Conservation (phyloP, 2,329 filamentous ascomycete species). For the Fusarium pilosicola region DNA sequence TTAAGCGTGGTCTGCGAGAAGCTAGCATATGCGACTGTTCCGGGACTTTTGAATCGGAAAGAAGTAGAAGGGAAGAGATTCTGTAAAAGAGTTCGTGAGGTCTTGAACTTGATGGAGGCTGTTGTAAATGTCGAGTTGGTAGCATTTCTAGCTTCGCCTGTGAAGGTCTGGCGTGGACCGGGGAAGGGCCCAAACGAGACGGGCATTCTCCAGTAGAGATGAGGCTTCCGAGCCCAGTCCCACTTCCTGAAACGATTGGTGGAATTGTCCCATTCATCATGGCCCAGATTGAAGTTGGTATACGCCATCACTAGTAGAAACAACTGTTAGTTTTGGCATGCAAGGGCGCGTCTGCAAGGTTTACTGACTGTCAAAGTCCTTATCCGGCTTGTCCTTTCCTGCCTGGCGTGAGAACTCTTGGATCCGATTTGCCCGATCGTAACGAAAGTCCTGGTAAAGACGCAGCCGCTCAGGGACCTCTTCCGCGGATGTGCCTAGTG, state of each 20-base stretch:
- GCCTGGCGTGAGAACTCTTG: constrained; percentile 66
- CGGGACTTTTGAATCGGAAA: constrained; percentile 60
- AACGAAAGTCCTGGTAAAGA: constrained; percentile 68
- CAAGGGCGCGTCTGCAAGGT: fast-evolving
- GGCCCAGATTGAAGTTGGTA: constrained; percentile 32
- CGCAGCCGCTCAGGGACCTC: constrained; percentile 66
- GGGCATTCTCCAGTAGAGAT: constrained; percentile 37
- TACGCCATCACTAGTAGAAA: constrained; percentile 20
- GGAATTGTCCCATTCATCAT: constrained; percentile 38
- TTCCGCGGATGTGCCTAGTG: constrained; percentile 52
- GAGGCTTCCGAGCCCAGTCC: constrained; percentile 22
- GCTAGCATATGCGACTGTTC: constrained; percentile 57
- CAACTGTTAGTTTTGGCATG: neutral
- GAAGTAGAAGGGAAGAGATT: constrained; percentile 55
- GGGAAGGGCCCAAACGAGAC: constrained; percentile 40
- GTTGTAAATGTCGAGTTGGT: constrained; percentile 50
- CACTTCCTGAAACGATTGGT: constrained; percentile 20
- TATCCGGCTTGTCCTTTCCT: constrained; percentile 47
- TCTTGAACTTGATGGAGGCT: constrained; percentile 61
- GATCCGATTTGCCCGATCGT: constrained; percentile 65
- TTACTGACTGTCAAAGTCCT: constrained; percentile 26
- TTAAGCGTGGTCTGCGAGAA: constrained; percentile 56
- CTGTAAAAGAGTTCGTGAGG: constrained; percentile 58
- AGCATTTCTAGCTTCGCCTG: constrained; percentile 38
- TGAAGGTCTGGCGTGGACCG: constrained; percentile 2